Evolutionary conservation across 192 early-diverging fungal species (phyloP), one percentile per base, ranked within the genome.

Genomic region (Podila epigama): DNA sequence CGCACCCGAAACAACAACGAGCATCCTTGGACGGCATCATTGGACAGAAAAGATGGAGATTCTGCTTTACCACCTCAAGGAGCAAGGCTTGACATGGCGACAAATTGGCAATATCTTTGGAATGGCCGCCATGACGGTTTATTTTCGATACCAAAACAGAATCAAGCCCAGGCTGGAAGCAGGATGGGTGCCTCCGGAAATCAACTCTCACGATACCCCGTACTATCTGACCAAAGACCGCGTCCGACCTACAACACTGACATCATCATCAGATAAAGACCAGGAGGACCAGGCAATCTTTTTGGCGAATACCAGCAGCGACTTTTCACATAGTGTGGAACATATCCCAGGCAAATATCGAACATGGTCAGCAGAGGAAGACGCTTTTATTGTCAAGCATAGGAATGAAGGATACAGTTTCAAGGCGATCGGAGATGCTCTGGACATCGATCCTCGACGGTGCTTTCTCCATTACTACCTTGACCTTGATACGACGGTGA

Each of bases 301-400:
- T 50, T 50, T 29, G 59, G 9, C 5, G 20, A 51, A 53, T 18
- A 12, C 68, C 16, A 33, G 22, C 22, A 54, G 68, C 2, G 66
- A 77, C 16, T 60, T 50, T 32, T 36, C 51, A 20, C 64, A 77
- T 34, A 48, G 36, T 11, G 1, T 29, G 1, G 50, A 58, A 1
- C 1, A 22, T 1, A 13, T 12, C 18, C 25, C 58, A 34, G 4
- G 6, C 6, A 18, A 3, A 3, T 7, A 13, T 1, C 53, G 60
- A 52, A 41, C 12, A 40, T 77, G 73, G 73, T 58, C 73, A 5
- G 15, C 34, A 37, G 66, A 68, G 22, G 73, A 77, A n/a, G 73
- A 77, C 50, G 51, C 16, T 9, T 27, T 2, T 5, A 63, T 77
- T 27, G 12, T 68, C 28, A 20, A 58, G 32, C 31, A 27, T 7